Conservation (phyloP, 495 filamentous ascomycete species). For the Trichoderma virens region DNA sequence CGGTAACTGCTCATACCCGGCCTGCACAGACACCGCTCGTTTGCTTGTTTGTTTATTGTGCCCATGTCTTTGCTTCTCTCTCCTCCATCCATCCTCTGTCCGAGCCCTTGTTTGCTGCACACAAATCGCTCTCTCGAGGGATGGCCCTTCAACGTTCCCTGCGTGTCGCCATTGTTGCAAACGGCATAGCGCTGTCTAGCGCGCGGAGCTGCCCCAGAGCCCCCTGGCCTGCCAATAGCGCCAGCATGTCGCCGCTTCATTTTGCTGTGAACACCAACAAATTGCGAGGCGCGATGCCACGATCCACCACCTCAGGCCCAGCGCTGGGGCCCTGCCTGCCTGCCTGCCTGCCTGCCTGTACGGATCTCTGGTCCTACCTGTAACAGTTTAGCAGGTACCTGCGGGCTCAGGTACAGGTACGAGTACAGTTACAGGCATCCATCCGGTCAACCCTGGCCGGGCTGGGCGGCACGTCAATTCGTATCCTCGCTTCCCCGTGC, state of each 20-base stretch:
- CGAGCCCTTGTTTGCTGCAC: no score
- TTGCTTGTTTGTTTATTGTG: no score
- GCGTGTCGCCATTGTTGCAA: not conserved
- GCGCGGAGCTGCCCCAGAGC: not conserved
- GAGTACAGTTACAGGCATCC: no score
- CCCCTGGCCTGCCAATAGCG: constrained; percentile 7
- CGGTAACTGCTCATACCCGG: no score
- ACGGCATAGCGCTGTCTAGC: constrained; percentile 6
- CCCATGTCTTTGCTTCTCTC: no score
- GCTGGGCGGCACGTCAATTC: constrained; percentile 4
- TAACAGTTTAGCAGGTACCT: no score
- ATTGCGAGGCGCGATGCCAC: constrained; percentile 7
- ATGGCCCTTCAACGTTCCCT: not conserved
- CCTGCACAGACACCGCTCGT: no score
- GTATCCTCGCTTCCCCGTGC: constrained; percentile 8
- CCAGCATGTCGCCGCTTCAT: not conserved
- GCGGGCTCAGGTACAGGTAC: not conserved
- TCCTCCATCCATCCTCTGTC: no score
- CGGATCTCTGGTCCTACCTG: no score
- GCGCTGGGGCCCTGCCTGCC: not conserved
- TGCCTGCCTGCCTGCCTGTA: no score
- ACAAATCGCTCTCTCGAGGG: not conserved
- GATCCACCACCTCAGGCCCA: constrained; percentile 1
- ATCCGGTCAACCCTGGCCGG: not conserved
- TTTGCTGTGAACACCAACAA: not conserved